Evolutionary conservation across 2,329 filamentous ascomycete species (phyloP).

Genomic region (Didymosphaeria variabile): DNA sequence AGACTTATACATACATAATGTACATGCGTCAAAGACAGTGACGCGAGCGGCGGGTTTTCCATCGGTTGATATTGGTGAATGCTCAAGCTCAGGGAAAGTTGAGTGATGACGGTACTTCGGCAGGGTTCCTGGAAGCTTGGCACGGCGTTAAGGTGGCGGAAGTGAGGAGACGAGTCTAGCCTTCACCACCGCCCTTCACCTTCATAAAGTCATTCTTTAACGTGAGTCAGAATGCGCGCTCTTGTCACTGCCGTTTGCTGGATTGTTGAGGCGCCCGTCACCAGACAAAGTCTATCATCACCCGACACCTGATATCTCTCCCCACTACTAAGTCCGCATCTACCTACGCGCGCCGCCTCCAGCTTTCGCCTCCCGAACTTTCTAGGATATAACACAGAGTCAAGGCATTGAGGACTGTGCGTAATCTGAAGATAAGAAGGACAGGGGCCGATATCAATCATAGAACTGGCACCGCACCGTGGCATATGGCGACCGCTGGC

Average conservation of each 20-base stretch:
- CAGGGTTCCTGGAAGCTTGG: constrained; percentile 17
- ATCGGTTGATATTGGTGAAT: constrained; percentile 40
- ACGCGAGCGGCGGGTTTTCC: constrained; percentile 73
- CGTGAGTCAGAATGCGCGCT: constrained; percentile 27
- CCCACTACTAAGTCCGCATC: neutral
- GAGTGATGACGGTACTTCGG: constrained; percentile 24
- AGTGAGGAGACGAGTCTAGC: neutral
- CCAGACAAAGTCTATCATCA: neutral
- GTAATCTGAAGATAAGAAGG: neutral
- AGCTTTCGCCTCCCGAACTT: neutral
- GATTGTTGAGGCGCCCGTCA: neutral
- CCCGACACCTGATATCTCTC: neutral
- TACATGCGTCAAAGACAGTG: constrained; percentile 92
- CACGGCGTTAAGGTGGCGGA: constrained; percentile 9
- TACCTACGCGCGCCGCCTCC: neutral
- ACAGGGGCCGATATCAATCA: neutral
- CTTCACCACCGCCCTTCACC: constrained; percentile 12
- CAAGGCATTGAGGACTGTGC: neutral
- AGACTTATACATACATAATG: constrained; percentile 75
- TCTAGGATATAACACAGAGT: neutral
- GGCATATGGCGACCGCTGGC: constrained; percentile 37
- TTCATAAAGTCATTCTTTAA: neutral
- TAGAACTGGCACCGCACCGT: neutral
- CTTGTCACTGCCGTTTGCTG: constrained; percentile 7
- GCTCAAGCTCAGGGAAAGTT: neutral